A percentile compares a stretch with the other conserved stretches of the same genome.
These are phyloP conservation scores for Aspergillus olivimuriae DNA, from an alignment of 495 filamentous ascomycete species.

Conservation along the genomic window DNA sequence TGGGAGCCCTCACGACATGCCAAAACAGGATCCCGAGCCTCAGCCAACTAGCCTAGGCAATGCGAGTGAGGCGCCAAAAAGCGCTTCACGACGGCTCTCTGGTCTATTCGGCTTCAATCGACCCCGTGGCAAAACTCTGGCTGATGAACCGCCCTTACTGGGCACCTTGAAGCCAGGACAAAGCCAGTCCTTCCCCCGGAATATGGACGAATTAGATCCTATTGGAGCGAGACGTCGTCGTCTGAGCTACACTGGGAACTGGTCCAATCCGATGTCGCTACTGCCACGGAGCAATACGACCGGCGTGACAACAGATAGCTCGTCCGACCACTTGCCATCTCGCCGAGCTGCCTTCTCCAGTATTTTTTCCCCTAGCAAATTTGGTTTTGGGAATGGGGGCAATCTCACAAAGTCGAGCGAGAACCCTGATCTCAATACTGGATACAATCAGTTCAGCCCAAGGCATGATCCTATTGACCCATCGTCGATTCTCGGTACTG, in stretches of 20 bases:
- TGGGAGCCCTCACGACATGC: conserved; percentile 60
- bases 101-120: conserved; percentile 63
- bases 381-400: conserved; percentile 35
- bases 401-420: conserved; percentile 38
- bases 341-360: conserved; percentile 38
- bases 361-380: conserved; percentile 39
- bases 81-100: conserved; percentile 48
- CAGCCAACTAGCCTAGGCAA: conserved; percentile 28
- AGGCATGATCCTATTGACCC: conserved; percentile 54
- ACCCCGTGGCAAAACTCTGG: conserved; percentile 62
- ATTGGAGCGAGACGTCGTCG: conserved; percentile 57
- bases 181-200: conserved; percentile 76
- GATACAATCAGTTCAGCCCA: conserved; percentile 58
- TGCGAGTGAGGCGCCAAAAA: conserved; percentile 40
- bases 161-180: conserved; percentile 70
- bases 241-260: conserved; percentile 59
- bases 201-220: conserved; percentile 62
- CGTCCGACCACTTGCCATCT: conserved; percentile 39
- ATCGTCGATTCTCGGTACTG: conserved; percentile 44
- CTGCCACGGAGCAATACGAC: conserved; percentile 42
- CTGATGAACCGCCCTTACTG: conserved; percentile 61
- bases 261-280: conserved; percentile 50
- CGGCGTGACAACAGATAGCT: conserved; percentile 36
- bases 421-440: conserved; percentile 36
- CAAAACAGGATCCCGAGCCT: conserved; percentile 40